Evolutionary conservation across 2,329 filamentous ascomycete species (phyloP).

Genomic region (Seiridium cupressi): DNA sequence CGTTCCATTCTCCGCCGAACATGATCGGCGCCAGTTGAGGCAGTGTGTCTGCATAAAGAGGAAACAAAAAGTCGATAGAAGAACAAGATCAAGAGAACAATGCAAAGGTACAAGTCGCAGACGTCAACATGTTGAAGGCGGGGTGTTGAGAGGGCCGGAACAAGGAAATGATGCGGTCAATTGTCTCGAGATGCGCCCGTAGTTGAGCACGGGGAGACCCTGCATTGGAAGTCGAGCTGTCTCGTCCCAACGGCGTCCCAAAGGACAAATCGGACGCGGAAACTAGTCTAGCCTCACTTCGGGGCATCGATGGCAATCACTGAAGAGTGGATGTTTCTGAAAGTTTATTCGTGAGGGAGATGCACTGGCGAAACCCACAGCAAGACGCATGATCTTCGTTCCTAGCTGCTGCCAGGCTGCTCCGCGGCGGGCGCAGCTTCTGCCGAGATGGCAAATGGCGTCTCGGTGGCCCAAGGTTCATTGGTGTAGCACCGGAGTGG

Average conservation of each 20-base stretch:
- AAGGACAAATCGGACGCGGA: slow-evolving; percentile 6
- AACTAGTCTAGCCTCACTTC: slow-evolving; percentile 7
- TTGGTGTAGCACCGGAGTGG: neutral
- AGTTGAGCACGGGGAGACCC: neutral
- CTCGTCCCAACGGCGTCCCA: neutral
- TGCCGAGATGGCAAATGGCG: neutral
- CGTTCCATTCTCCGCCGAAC: slow-evolving; percentile 32
- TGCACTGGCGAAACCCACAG: neutral
- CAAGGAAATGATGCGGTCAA: slow-evolving; percentile 1
- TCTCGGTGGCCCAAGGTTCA: neutral
- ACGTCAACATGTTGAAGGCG: neutral
- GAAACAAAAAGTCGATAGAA: neutral
- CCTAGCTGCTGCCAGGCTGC: neutral
- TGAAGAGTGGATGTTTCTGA: neutral
- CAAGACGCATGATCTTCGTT: neutral
- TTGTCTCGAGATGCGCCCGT: neutral
- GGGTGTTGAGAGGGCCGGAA: neutral
- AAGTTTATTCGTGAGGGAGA: neutral
- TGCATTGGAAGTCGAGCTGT: neutral
- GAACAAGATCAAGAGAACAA: neutral
- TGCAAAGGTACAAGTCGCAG: neutral
- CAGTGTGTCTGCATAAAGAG: neutral
- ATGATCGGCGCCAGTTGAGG: slow-evolving; percentile 24
- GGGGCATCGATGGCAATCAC: neutral
- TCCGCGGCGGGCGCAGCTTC: neutral